phyloP scores from a whole-genome alignment of 2,329 filamentous ascomycete genomes.

The Talaromyces rugulosus region DNA sequence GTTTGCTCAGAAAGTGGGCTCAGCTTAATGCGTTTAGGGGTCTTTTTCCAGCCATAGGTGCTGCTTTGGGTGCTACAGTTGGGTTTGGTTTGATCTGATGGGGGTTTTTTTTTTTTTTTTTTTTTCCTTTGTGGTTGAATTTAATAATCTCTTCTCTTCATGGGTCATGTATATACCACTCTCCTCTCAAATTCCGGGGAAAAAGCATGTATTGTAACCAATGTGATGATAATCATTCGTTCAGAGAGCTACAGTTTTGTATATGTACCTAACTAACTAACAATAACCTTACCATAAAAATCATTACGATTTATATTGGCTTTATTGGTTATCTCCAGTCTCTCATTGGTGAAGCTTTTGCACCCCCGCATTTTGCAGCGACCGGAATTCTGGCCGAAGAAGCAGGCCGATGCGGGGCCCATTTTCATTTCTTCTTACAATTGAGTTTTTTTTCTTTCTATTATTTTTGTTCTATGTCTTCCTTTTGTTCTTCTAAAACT shows the following conservation, averaged over 20 bases:
- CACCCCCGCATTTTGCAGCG: slow-evolving; percentile 7
- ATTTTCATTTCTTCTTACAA: not conserved
- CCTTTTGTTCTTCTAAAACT: not conserved
- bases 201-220: not conserved
- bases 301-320: not conserved
- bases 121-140: not conserved
- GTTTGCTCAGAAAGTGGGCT: slow-evolving; percentile 19
- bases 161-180: too few relatives aligned
- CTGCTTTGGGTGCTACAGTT: slow-evolving; percentile 20
- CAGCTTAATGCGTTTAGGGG: slow-evolving; percentile 21
- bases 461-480: not conserved
- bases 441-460: not conserved
- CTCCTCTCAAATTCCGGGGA: not conserved
- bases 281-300: too few relatives aligned
- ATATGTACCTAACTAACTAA: too few relatives aligned
- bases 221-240: not conserved
- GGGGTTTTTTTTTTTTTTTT: not conserved
- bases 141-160: not conserved
- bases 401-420: not conserved
- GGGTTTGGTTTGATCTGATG: slow-evolving; percentile 7
- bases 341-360: not conserved
- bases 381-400: slow-evolving; percentile 6
- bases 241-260: too few relatives aligned
- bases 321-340: not conserved
- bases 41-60: slow-evolving; percentile 21